Evolutionary conservation across 352 stramenopile genomes (phyloP).

Genomic region (Discostella stelligera): DNA sequence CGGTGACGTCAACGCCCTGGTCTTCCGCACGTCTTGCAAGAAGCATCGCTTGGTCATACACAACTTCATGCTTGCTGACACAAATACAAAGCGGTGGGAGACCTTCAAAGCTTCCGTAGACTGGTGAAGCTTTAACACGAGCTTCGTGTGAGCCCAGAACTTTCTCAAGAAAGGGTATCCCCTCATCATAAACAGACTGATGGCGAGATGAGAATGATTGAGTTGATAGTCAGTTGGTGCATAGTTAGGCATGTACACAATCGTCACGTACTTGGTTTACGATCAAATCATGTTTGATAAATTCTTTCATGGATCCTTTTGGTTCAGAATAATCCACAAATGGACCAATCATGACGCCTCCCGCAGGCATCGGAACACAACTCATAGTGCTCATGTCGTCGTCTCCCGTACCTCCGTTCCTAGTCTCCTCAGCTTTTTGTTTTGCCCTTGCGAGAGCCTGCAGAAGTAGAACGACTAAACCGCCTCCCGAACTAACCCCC

Average conservation of each 20-base stretch:
- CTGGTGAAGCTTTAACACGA: conserved; percentile 57
- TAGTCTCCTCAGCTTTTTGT: conserved; percentile 19
- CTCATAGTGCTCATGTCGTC: conserved; percentile 1
- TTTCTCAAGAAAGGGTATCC: conserved; percentile 65
- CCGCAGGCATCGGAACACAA: conserved; percentile 43
- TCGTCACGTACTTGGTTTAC: conserved; percentile 47
- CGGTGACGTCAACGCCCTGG: conserved; percentile 53
- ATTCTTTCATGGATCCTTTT: conserved; percentile 65
- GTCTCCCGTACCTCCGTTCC: conserved; percentile 1
- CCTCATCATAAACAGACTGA: conserved; percentile 59
- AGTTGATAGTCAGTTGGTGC: neutral
- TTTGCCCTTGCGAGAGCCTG: conserved; percentile 57
- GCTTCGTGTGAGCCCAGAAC: conserved; percentile 53
- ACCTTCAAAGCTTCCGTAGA: conserved; percentile 58
- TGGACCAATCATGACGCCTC: conserved; percentile 64
- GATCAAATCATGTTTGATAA: conserved; percentile 75
- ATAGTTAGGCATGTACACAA: neutral
- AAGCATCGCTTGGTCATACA: conserved; percentile 70
- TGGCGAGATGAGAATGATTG: neutral
- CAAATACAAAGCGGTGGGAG: conserved; percentile 73
- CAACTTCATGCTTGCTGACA: conserved; percentile 71
- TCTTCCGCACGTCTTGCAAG: conserved; percentile 54
- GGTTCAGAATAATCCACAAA: conserved; percentile 77
- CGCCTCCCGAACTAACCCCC: conserved; percentile 71
- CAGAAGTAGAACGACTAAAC: conserved; percentile 60